phyloP scores from a whole-genome alignment of 179 eudicot genomes.

The Sideroxylon spinosum region DNA sequence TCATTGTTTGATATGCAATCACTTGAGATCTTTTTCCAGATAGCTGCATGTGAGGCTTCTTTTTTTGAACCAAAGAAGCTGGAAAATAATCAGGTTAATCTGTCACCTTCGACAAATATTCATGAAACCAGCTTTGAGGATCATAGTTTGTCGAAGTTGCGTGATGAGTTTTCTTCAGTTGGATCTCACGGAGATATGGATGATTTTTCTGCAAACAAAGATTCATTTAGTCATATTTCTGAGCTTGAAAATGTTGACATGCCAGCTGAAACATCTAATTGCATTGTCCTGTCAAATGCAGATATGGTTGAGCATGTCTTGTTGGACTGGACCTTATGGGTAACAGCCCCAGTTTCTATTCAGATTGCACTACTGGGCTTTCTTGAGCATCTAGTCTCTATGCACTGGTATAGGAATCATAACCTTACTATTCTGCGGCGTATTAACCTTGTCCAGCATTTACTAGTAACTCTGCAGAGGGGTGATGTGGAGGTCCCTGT shows the following conservation, averaged over 20 bases:
- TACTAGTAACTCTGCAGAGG: slow-evolving; percentile 88
- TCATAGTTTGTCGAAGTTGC: slow-evolving; percentile 68
- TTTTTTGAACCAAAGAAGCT: slow-evolving; percentile 78
- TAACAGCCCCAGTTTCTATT: slow-evolving; percentile 78
- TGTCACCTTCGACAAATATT: slow-evolving; percentile 45
- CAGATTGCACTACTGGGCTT: slow-evolving; percentile 90
- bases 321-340: slow-evolving; percentile 99
- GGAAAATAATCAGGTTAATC: slow-evolving; percentile 35
- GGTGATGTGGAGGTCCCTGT: slow-evolving; percentile 99
- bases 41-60: slow-evolving; percentile 99
- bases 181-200: slow-evolving; percentile 92
- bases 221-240: slow-evolving; percentile 79
- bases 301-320: slow-evolving; percentile 99
- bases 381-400: slow-evolving; percentile 92
- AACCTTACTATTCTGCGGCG: slow-evolving; percentile 92
- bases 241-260: slow-evolving; percentile 79
- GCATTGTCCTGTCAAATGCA: slow-evolving; percentile 89
- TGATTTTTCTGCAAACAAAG: slow-evolving; percentile 80
- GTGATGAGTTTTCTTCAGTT: slow-evolving; percentile 79
- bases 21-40: slow-evolving; percentile 92
- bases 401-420: slow-evolving; percentile 95
- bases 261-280: slow-evolving; percentile 78
- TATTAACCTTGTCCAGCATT: slow-evolving; percentile 90
- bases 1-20: slow-evolving; percentile 92
- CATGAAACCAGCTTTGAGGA: slow-evolving; percentile 67